A percentile compares a stretch with the other conserved stretches of the same genome.
Evolutionary conservation across 228 moss, liverwort and hornwort species (phyloP).

Genomic region (Sphagnum fallax): DNA sequence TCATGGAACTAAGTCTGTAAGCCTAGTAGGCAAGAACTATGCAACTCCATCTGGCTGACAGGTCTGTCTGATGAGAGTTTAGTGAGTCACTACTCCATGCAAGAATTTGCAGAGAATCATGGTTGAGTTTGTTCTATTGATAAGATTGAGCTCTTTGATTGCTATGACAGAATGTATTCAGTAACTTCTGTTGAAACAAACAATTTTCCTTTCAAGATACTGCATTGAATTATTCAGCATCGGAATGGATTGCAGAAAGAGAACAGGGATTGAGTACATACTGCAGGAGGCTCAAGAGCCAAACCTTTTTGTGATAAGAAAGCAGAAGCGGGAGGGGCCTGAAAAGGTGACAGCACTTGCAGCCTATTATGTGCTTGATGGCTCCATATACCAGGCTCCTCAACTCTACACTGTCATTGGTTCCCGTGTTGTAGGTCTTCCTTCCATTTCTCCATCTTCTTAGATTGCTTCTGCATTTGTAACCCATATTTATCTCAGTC

Average conservation of each 20-base stretch:
- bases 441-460: background rate
- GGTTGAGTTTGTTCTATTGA: no score
- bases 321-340: constrained; percentile 90
- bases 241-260: constrained; percentile 40
- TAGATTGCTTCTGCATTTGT: background rate
- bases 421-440: constrained; percentile 76
- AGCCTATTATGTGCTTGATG: constrained; percentile 88
- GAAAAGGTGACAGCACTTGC: constrained; percentile 73
- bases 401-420: constrained; percentile 92
- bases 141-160: no score
- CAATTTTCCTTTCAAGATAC: no score
- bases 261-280: constrained; percentile 83
- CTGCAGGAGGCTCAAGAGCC: constrained; percentile 94
- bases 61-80: no score
- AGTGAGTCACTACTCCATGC: no score
- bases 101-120: no score
- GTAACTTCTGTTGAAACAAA: no score
- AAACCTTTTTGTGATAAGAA: constrained; percentile 82
- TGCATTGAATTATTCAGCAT: no score
- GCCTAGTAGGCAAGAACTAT: no score
- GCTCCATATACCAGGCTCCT: constrained; percentile 97
- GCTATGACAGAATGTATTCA: no score
- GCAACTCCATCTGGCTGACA: no score
- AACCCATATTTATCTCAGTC: background rate
- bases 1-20: no score